Evolutionary conservation across 2,329 filamentous ascomycete species (phyloP).

Genomic region (Calycina marina): DNA sequence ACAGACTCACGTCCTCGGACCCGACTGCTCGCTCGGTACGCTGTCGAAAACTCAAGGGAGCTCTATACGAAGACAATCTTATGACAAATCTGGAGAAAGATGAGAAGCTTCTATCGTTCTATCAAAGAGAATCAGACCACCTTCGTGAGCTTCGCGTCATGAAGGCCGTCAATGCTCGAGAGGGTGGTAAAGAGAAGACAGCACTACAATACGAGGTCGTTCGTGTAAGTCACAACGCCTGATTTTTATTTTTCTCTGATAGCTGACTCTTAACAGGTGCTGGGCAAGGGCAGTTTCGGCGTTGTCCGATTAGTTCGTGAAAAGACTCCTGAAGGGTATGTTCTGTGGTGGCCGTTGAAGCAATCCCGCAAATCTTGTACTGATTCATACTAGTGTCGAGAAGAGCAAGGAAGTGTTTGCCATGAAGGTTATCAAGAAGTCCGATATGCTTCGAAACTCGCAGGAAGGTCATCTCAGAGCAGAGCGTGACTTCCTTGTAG

Average conservation of each 20-base stretch:
- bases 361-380: neutral
- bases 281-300: conserved; percentile 91
- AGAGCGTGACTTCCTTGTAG: conserved; percentile 82
- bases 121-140: conserved; percentile 54
- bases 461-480: conserved; percentile 88
- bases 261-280: conserved; percentile 53
- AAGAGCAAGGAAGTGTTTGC: conserved; percentile 56
- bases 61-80: conserved; percentile 37
- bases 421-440: conserved; percentile 95
- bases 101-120: conserved; percentile 42
- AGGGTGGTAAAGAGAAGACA: neutral
- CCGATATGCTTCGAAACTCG: conserved; percentile 76
- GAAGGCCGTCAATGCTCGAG: conserved; percentile 33
- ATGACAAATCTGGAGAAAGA: conserved; percentile 33
- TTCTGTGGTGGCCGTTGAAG: no score
- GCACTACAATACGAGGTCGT: neutral
- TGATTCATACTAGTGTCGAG: neutral
- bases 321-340: conserved; percentile 24
- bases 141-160: conserved; percentile 59
- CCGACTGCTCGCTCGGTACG: conserved; percentile 46
- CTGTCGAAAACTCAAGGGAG: conserved; percentile 44
- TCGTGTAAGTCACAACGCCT: neutral
- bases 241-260: neutral
- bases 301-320: conserved; percentile 77
- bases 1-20: conserved; percentile 43